These are phyloP conservation scores for Aspergillus vadensis DNA, from an alignment of 2,329 filamentous ascomycete species.

Conservation along the genomic window DNA sequence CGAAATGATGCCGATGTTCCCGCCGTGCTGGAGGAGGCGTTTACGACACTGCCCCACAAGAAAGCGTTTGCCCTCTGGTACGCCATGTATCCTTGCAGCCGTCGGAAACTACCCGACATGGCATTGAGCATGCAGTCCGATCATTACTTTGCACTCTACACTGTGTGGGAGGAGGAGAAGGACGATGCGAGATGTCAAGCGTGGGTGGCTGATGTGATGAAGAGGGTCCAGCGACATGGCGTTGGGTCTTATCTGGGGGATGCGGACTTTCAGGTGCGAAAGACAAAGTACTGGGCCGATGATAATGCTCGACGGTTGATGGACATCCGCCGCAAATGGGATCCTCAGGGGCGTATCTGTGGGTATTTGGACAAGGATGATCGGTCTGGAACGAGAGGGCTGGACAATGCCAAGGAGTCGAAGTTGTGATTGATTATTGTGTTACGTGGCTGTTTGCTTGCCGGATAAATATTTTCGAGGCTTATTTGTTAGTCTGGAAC, in stretches of 20 bases:
- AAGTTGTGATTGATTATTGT: neutral
- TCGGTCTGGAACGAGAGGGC: slow-evolving; percentile 43
- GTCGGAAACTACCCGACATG: slow-evolving; percentile 51
- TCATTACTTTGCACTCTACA: slow-evolving; percentile 59
- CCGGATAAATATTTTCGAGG: neutral
- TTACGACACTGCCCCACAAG: slow-evolving; percentile 50
- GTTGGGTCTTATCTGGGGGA: slow-evolving; percentile 59
- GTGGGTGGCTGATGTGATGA: slow-evolving; percentile 51
- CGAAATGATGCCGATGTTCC: slow-evolving; percentile 51
- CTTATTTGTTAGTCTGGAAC: neutral
- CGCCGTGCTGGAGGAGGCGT: slow-evolving; percentile 49
- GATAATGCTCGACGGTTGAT: slow-evolving; percentile 46
- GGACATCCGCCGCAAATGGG: slow-evolving; percentile 36
- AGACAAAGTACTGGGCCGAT: slow-evolving; percentile 53
- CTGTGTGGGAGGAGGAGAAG: slow-evolving; percentile 50
- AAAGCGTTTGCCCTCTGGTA: slow-evolving; percentile 55
- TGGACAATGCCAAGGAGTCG: slow-evolving; percentile 47
- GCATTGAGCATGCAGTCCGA: slow-evolving; percentile 58
- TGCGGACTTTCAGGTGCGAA: slow-evolving; percentile 54
- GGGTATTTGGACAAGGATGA: slow-evolving; percentile 53
- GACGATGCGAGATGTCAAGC: slow-evolving; percentile 49
- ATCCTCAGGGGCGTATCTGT: slow-evolving; percentile 30
- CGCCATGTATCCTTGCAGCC: slow-evolving; percentile 53
- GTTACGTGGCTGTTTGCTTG: neutral
- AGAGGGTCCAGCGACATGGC: slow-evolving; percentile 41